Evolutionary conservation across 2,329 filamentous ascomycete species (phyloP).

Genomic region (Cytospora paraplurivora): DNA sequence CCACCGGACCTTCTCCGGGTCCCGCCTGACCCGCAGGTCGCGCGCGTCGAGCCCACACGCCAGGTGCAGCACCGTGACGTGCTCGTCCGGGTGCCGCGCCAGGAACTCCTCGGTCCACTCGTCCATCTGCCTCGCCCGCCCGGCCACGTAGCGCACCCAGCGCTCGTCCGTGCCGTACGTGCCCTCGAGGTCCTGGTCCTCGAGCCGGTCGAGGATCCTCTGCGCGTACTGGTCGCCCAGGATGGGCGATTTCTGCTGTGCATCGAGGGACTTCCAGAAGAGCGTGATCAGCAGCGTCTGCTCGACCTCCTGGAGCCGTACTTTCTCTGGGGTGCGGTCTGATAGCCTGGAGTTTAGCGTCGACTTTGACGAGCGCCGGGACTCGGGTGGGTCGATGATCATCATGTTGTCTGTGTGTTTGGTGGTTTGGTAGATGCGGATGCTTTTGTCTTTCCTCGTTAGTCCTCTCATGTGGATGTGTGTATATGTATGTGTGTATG

Average conservation of each 20-base stretch:
- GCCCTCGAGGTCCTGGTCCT: background rate
- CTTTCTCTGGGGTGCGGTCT: background rate
- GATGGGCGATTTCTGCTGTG: background rate
- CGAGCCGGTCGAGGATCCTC: slow-evolving; percentile 9
- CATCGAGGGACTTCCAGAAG: slow-evolving; percentile 8
- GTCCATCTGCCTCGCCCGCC: slow-evolving; percentile 18
- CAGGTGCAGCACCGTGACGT: slow-evolving; percentile 26
- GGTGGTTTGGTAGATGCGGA: background rate
- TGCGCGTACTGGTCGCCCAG: slow-evolving; percentile 11
- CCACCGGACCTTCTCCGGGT: slow-evolving; percentile 22
- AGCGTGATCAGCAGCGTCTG: background rate
- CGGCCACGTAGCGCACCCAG: slow-evolving; percentile 18
- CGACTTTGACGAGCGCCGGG: slow-evolving; percentile 8
- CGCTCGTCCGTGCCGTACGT: slow-evolving; percentile 15
- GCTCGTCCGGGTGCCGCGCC: background rate
- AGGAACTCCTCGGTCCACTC: slow-evolving; percentile 23
- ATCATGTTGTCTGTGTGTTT: background rate
- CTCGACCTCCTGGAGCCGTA: background rate
- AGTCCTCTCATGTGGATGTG: background rate
- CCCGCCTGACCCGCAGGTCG: slow-evolving; percentile 3
- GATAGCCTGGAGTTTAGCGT: background rate
- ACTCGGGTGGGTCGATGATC: slow-evolving; percentile 1
- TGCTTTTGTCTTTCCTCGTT: background rate
- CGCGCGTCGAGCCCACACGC: slow-evolving; percentile 27
- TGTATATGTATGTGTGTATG: background rate